phyloP scores from a whole-genome alignment of 1,139 yeast species.

The Candida dubliniensis region DNA sequence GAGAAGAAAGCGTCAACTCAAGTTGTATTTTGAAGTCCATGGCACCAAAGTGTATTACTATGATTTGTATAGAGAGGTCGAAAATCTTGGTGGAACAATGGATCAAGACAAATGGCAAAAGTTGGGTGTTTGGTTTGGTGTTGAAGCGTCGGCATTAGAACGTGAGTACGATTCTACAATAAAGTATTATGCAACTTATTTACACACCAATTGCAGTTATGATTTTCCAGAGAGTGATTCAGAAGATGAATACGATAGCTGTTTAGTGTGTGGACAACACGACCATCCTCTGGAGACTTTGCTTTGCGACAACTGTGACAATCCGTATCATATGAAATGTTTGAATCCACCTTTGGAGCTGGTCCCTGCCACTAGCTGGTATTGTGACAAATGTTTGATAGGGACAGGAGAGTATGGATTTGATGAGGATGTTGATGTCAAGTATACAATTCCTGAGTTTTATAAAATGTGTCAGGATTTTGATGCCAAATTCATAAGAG shows the following conservation, averaged over 20 bases:
- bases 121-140: slow-evolving; percentile 29
- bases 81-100: slow-evolving; percentile 25
- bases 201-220: slow-evolving; percentile 24
- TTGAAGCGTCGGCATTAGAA: slow-evolving; percentile 22
- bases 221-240: slow-evolving; percentile 28
- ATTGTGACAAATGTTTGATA: slow-evolving; percentile 75
- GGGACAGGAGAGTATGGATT: slow-evolving; percentile 92
- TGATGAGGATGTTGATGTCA: slow-evolving; percentile 61
- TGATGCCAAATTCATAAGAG: slow-evolving; percentile 33
- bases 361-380: slow-evolving; percentile 68
- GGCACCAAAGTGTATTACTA: slow-evolving; percentile 45
- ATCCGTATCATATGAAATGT: slow-evolving; percentile 65
- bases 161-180: slow-evolving; percentile 36
- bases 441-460: slow-evolving; percentile 64
- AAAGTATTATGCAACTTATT: slow-evolving; percentile 45
- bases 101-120: slow-evolving; percentile 31
- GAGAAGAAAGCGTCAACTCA: slow-evolving; percentile 34
- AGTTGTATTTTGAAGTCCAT: slow-evolving; percentile 24
- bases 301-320: slow-evolving; percentile 74
- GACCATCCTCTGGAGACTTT: slow-evolving; percentile 53
- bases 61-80: slow-evolving; percentile 54
- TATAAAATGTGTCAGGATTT: slow-evolving; percentile 57
- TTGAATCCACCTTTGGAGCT: slow-evolving; percentile 50
- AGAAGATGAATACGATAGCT: slow-evolving; percentile 41
- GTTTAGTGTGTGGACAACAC: slow-evolving; percentile 54